Conservation (phyloP, 495 filamentous ascomycete species). For the Saxispiralis lemnorum region DNA sequence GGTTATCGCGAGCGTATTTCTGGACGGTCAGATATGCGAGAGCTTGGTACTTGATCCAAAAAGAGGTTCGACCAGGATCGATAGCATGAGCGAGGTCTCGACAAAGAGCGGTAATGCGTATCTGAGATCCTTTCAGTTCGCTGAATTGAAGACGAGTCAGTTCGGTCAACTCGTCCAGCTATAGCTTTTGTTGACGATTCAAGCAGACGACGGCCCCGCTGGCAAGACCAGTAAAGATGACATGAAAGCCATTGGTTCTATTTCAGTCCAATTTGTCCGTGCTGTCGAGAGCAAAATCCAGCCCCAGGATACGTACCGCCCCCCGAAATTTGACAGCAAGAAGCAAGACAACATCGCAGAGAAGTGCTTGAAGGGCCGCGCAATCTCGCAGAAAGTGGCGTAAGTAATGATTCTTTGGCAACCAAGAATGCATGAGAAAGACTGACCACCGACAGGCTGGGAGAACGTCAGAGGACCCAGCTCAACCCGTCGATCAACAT, state of each 20-base stretch:
- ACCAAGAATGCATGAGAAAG: background rate
- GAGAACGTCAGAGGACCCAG: background rate
- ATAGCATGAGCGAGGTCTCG: too few species aligned
- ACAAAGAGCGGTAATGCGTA: too few species aligned
- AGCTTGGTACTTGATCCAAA: too few species aligned
- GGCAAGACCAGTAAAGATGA: background rate
- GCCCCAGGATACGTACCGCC: background rate
- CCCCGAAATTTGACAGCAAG: background rate
- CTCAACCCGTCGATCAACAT: background rate
- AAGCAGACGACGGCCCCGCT: background rate
- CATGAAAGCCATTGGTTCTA: background rate
- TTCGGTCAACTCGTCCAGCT: too few species aligned
- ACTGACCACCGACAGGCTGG: conserved; percentile 1
- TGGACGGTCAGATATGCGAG: too few species aligned
- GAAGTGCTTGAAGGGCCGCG: conserved; percentile 15
- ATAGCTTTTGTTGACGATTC: too few species aligned
- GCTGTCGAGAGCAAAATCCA: background rate
- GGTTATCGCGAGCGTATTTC: too few species aligned
- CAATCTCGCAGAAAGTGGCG: conserved; percentile 7
- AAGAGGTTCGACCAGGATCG: too few species aligned
- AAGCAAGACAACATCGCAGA: conserved; percentile 1
- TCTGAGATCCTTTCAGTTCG: too few species aligned
- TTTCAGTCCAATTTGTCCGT: background rate
- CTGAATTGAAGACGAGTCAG: too few species aligned
- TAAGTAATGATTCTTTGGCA: background rate